phyloP scores from a whole-genome alignment of 2,329 filamentous ascomycete genomes.

The Arthrobotrys sphaeroides region DNA sequence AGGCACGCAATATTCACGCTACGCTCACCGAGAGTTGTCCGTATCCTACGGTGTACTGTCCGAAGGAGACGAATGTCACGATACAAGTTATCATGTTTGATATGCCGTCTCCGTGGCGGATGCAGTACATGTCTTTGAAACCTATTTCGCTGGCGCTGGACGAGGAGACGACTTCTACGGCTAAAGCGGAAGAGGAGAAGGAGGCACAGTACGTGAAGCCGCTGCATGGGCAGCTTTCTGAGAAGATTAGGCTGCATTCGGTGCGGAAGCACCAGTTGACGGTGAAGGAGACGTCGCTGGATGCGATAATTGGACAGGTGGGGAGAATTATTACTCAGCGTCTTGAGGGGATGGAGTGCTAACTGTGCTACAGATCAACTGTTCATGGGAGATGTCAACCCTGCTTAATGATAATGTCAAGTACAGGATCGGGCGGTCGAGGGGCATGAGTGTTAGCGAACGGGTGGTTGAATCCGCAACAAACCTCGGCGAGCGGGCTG shows the following conservation, averaged over 20 bases:
- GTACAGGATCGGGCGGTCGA: conserved; percentile 79
- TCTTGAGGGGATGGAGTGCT: not conserved
- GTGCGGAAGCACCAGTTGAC: conserved; percentile 80
- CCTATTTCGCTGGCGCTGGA: conserved; percentile 88
- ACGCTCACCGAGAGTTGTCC: conserved; percentile 65
- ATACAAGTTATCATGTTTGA: conserved; percentile 91
- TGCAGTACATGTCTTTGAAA: conserved; percentile 94
- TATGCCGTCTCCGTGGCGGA: conserved; percentile 80
- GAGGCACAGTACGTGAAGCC: conserved; percentile 39
- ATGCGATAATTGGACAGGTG: conserved; percentile 68
- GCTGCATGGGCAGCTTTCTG: conserved; percentile 58
- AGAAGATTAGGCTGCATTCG: conserved; percentile 88
- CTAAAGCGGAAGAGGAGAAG: conserved; percentile 56
- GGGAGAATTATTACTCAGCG: not conserved
- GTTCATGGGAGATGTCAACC: conserved; percentile 86
- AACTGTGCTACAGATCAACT: conserved; percentile 87
- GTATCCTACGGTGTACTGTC: conserved; percentile 78
- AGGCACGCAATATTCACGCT: conserved; percentile 75
- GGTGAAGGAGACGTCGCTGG: conserved; percentile 81
- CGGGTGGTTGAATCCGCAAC: conserved; percentile 92
- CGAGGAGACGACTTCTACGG: conserved; percentile 70
- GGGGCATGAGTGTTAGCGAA: conserved; percentile 91
- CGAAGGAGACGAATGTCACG: conserved; percentile 71
- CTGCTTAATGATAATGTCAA: conserved; percentile 88
- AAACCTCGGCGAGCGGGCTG: conserved; percentile 72